Conservation (phyloP, 768 basidiomycete species). For the Tylopilus sp. region DNA sequence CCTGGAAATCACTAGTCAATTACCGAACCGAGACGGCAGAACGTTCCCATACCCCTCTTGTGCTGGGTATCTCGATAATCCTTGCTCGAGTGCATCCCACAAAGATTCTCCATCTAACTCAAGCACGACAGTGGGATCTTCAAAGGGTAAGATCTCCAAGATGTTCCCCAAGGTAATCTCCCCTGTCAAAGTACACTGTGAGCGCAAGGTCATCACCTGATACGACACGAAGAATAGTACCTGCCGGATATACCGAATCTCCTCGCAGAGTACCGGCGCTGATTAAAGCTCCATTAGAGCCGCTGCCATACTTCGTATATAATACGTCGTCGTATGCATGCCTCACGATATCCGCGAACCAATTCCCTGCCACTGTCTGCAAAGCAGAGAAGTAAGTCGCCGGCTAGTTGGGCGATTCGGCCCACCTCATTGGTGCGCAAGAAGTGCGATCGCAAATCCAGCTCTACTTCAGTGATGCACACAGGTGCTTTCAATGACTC, state of each 20-base stretch:
- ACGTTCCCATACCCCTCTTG: slow-evolving; percentile 76
- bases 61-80: slow-evolving; percentile 76
- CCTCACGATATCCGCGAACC: slow-evolving; percentile 81
- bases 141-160: slow-evolving; percentile 85
- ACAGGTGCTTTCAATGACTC: slow-evolving; percentile 70
- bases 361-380: slow-evolving; percentile 71
- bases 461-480: slow-evolving; percentile 60
- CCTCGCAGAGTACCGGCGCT: slow-evolving; percentile 84
- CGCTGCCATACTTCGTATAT: slow-evolving; percentile 53
- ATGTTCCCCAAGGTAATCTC: slow-evolving; percentile 81
- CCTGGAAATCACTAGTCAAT: slow-evolving; percentile 35
- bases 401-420: background rate
- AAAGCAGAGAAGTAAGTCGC: background rate
- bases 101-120: slow-evolving; percentile 76
- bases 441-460: slow-evolving; percentile 73
- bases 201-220: background rate
- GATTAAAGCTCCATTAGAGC: slow-evolving; percentile 77
- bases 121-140: slow-evolving; percentile 78
- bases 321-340: slow-evolving; percentile 79
- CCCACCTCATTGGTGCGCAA: slow-evolving; percentile 71
- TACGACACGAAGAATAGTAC: slow-evolving; percentile 32
- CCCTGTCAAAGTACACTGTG: slow-evolving; percentile 40
- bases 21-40: background rate
- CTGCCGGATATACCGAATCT: slow-evolving; percentile 81
- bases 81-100: slow-evolving; percentile 76